Base-by-base conservation (phyloP, 1,284 basidiomycete species). In the Heterobasidion irregulare region DNA sequence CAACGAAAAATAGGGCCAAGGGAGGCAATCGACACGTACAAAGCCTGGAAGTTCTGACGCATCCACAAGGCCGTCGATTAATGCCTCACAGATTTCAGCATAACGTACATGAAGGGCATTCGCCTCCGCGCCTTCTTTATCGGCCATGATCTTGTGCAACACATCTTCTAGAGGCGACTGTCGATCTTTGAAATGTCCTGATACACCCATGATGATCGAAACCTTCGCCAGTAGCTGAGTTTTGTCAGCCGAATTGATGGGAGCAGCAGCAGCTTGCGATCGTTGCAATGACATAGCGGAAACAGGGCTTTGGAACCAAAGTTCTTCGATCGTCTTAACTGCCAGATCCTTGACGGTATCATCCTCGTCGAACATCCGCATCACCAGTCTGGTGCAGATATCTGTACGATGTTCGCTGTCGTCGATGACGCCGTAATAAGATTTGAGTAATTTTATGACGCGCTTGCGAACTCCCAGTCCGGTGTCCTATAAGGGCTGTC, bases 381-480 rank as follows among this genome's bases (percentile, higher is more conserved):
- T 75, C 2, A 95, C 83, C n/a, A 99, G 80, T 53, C 85, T 84
- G 2, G 81, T 84, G 60, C 89, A 87, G 52, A 97, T 91, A 62
- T 97, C 92, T 50, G 89, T 78, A 26, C 84, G 82, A 36, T 86
- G 81, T 9, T 71, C 64, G 34, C 76, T 70, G 53, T 85, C 81
- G 19, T 80, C 74, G 1, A 84, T 82, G 5, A 84, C 79, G 8
- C 69, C 64, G 66, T 95, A 96, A 62, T 94, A 87, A 13, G 84
- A 80, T 65, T 89, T 92, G 51, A 99, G 77, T 0, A 99, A 76
- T 69, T 95, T 98, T 71, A 99, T 89, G 52, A 97, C 94, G 5
- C 97, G 85, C 66, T 97, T 97, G 36, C 97, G 82, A 2, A 99
- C 97, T 18, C 84, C 84, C 6, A 98, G 76, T 5, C 96, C 94